Evolutionary conservation across 352 stramenopile genomes (phyloP).

Genomic region (Aphanomyces cochlioides): DNA sequence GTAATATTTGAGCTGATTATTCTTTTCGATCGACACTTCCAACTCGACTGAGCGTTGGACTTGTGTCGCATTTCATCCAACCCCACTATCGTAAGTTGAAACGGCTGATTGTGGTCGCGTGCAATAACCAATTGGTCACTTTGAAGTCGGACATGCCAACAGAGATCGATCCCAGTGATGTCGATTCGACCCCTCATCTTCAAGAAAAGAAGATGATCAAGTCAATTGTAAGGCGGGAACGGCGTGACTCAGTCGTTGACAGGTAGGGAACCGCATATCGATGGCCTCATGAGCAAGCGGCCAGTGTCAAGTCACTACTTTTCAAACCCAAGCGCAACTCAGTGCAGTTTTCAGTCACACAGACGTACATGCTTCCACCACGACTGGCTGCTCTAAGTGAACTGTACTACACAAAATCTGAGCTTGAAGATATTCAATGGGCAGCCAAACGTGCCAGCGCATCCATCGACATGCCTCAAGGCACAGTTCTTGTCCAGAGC

Average conservation of each 20-base stretch:
- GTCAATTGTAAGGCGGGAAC: neutral
- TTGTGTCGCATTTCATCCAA: no score
- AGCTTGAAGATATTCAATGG: conserved; percentile 1
- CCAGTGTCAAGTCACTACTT: conserved; percentile 5
- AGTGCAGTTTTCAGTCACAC: conserved; percentile 12
- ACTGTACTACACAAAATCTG: neutral
- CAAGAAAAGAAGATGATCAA: conserved; percentile 6
- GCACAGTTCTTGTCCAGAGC: conserved; percentile 6
- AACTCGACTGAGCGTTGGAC: no score
- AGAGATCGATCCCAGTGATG: no score
- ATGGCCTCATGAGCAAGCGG: neutral
- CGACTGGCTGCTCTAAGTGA: neutral
- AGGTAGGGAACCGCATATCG: neutral
- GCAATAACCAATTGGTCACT: no score
- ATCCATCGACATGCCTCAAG: neutral
- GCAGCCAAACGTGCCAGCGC: neutral
- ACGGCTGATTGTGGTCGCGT: no score
- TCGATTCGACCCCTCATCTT: no score
- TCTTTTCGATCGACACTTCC: no score
- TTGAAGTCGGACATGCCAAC: no score
- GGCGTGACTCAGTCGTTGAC: neutral
- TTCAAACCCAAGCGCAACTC: conserved; percentile 16
- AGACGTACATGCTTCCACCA: conserved; percentile 12
- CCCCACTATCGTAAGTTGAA: no score
- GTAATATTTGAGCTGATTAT: no score